phyloP scores from a whole-genome alignment of 345 rosid species.

The Lenwebbia sp. region DNA sequence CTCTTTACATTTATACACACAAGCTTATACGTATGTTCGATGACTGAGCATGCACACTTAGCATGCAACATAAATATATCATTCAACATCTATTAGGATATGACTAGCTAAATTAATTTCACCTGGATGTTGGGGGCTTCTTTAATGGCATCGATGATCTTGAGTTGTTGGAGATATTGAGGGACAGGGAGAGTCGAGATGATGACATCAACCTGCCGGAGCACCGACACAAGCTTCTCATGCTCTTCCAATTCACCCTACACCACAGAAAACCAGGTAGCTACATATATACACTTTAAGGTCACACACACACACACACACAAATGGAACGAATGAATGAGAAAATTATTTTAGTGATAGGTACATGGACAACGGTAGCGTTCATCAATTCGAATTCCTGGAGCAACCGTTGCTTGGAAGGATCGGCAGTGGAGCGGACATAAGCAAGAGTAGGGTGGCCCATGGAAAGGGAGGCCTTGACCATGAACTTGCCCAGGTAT shows the following conservation, averaged over 20 bases:
- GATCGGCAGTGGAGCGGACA: slow-evolving; percentile 6
- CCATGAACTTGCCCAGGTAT: slow-evolving; percentile 18
- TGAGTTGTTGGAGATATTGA: slow-evolving; percentile 22
- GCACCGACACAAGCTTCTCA: slow-evolving; percentile 16
- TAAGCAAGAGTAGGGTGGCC: slow-evolving; percentile 19
- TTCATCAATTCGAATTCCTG: slow-evolving; percentile 14
- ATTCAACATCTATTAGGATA: neutral
- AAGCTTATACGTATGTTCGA: no score
- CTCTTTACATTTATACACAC: slow-evolving; percentile 6
- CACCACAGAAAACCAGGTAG: neutral
- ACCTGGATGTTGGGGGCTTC: slow-evolving; percentile 25
- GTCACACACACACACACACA: neutral
- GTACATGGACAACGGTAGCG: slow-evolving; percentile 19
- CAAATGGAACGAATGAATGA: neutral
- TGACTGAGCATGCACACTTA: neutral
- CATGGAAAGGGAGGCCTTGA: slow-evolving; percentile 11
- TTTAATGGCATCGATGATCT: slow-evolving; percentile 22
- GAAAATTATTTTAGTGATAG: neutral
- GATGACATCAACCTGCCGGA: slow-evolving; percentile 24
- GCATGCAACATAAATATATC: neutral
- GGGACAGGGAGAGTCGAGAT: slow-evolving; percentile 25
- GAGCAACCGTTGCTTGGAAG: slow-evolving; percentile 8
- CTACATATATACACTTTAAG: neutral
- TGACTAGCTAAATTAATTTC: no score
- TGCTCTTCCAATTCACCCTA: slow-evolving; percentile 27